Conservation (phyloP, 257 asterid species). For the Solanum appendiculatum region DNA sequence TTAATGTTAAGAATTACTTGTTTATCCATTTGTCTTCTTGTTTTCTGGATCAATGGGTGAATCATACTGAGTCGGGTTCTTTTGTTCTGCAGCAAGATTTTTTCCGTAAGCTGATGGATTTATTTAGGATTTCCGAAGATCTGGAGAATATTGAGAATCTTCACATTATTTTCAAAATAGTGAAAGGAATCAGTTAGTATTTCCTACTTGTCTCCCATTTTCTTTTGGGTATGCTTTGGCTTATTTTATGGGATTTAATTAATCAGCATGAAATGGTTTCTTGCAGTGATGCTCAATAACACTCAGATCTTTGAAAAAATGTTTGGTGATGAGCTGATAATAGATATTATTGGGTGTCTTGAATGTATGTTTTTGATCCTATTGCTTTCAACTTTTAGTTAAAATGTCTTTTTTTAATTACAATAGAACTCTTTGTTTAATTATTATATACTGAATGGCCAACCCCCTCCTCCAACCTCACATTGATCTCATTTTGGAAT, state of each 20-base stretch:
- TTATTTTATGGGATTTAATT: neutral
- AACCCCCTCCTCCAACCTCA: neutral
- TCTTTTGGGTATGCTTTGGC: neutral
- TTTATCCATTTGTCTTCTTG: neutral
- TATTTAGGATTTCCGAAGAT: conserved; percentile 75
- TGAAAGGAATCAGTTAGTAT: conserved; percentile 81
- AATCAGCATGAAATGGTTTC: neutral
- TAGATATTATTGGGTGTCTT: conserved; percentile 91
- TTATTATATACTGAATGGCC: neutral
- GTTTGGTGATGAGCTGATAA: conserved; percentile 83
- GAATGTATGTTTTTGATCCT: conserved; percentile 52
- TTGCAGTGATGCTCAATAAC: conserved; percentile 83
- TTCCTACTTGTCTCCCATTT: neutral
- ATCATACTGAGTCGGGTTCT: neutral
- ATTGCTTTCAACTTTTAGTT: neutral
- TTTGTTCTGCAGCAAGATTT: conserved; percentile 61
- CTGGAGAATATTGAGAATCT: conserved; percentile 77
- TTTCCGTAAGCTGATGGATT: conserved; percentile 70
- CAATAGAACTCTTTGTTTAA: neutral
- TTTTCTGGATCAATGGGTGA: neutral
- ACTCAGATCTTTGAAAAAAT: conserved; percentile 85
- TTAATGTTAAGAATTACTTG: neutral
- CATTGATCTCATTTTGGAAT: conserved; percentile 5
- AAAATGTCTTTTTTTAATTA: neutral
- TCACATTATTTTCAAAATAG: conserved; percentile 71